Percentiles rank a stretch among this genome's conserved stretches.
Conservation (phyloP, 2,329 filamentous ascomycete species). For the Thielaviopsis populi region DNA sequence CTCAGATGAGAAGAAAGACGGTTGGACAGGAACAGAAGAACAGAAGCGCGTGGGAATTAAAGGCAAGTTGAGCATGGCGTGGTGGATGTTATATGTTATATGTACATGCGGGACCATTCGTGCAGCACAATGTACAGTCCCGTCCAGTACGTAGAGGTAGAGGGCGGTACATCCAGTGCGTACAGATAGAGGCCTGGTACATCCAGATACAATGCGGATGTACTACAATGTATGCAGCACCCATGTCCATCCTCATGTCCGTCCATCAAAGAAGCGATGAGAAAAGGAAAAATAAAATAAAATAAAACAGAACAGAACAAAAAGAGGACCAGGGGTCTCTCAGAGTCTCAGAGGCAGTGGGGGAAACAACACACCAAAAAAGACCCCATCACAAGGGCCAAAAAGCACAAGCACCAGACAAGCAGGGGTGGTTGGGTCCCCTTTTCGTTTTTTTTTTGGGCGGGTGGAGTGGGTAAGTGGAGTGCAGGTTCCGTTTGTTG, state of each 20-base stretch:
- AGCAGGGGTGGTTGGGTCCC: background rate
- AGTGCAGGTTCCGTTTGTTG: background rate
- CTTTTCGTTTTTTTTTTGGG: background rate
- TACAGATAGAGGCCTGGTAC: background rate
- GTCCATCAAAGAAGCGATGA: background rate
- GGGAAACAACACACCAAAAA: constrained; percentile 5
- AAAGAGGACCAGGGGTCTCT: background rate
- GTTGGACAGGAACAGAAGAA: background rate
- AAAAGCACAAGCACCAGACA: background rate
- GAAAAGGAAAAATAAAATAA: too few species aligned
- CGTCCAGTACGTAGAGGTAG: background rate
- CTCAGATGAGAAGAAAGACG: background rate
- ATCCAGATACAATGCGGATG: background rate
- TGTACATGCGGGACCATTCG: background rate
- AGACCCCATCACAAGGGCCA: constrained; percentile 1
- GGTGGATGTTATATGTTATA: background rate
- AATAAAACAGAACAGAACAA: background rate
- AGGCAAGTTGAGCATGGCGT: too few species aligned
- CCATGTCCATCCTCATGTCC: background rate
- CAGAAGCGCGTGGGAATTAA: background rate
- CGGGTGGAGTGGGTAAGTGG: too few species aligned
- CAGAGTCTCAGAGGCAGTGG: background rate
- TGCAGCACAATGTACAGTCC: background rate
- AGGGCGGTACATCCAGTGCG: background rate
- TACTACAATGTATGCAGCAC: background rate